These are phyloP conservation scores for Wallacemonas collosoma DNA, from an alignment of 208 protist genomes.

Conservation along the genomic window DNA sequence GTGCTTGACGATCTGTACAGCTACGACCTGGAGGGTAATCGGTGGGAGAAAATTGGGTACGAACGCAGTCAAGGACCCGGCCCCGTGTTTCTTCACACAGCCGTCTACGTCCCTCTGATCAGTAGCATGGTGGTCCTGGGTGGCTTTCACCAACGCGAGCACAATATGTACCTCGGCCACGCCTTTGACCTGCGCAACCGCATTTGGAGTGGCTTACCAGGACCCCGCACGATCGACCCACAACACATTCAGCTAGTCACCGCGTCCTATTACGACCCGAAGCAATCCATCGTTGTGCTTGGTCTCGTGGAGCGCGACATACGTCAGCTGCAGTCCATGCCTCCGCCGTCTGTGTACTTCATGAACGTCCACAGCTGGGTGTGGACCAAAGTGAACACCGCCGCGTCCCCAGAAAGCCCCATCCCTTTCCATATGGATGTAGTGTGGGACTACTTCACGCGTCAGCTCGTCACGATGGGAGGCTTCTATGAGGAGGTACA, in stretches of 20 bases:
- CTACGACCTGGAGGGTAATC: slow-evolving; percentile 52
- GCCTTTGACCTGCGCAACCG: slow-evolving; percentile 80
- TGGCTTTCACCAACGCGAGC: slow-evolving; percentile 82
- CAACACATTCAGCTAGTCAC: slow-evolving; percentile 78
- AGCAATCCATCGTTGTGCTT: slow-evolving; percentile 60
- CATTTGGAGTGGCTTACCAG: slow-evolving; percentile 78
- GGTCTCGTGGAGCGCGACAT: slow-evolving; percentile 46
- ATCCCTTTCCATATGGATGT: slow-evolving; percentile 73
- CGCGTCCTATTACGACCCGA: slow-evolving; percentile 44
- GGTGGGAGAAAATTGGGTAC: slow-evolving; percentile 81
- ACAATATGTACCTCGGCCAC: slow-evolving; percentile 84
- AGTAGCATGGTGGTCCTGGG: slow-evolving; percentile 80
- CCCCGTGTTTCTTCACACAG: slow-evolving; percentile 79
- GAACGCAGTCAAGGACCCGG: slow-evolving; percentile 70
- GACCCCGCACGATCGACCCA: slow-evolving; percentile 59
- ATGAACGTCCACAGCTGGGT: slow-evolving; percentile 70
- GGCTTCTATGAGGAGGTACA: slow-evolving; percentile 61
- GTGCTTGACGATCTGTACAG: slow-evolving; percentile 84
- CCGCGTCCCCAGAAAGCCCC: slow-evolving; percentile 65
- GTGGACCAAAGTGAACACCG: slow-evolving; percentile 73
- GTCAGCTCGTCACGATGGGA: slow-evolving; percentile 56
- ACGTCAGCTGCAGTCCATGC: slow-evolving; percentile 15
- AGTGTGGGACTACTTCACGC: slow-evolving; percentile 71
- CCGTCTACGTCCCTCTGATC: slow-evolving; percentile 62
- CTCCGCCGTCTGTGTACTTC: slow-evolving; percentile 57